Evolutionary conservation across 2,329 filamentous ascomycete species (phyloP), one percentile per base, ranked within the genome.

Genomic region (Trichoderma polysporum): DNA sequence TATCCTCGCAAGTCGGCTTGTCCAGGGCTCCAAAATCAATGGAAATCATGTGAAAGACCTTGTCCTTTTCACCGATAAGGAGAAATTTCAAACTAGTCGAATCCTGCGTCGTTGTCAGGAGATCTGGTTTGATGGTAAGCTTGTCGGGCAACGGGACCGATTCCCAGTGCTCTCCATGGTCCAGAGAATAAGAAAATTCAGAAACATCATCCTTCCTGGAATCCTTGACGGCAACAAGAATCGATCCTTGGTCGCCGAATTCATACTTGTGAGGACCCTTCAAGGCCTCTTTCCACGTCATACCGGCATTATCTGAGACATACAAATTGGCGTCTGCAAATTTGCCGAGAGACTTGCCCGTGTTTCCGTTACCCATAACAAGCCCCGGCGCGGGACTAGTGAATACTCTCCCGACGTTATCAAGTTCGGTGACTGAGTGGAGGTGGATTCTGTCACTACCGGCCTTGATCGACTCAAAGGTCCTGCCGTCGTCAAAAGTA

Each of bases 341-440:
- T 7, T 83, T 79, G 68, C 88, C 86, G 7, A 99, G 84, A 61
- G 85, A 82, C 22, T 91, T 87, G 61, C 96, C 95, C 4, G 88
- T 92, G 76, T 99, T 99, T 67, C 95, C 95, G 60, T 97, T 88
- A 17, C 91, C 96, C 92, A 99, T 96, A 22, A 97, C 87, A 66
- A 99, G 84, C 8, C 95, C 96, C 2, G 95, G 94, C 0, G 95
- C 94, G 1, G 93, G 92, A 73, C 94, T 98, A 2, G 94, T 97
- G 77, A 94, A 99, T 50, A 98, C 90, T 15, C 91, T 88, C 1
- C 95, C 95, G 45, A 90, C 83, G 74, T 97, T 97, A 68, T 86
- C 85, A 47, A 94, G 83, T 66, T 95, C 88, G 1, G 94, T 97
- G 68, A 98, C 90, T 0, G 94, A 98, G 78, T 99, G 95, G 8